Base-by-base conservation (phyloP, 2,329 filamentous ascomycete genomes). In the Cercospora sp. region DNA sequence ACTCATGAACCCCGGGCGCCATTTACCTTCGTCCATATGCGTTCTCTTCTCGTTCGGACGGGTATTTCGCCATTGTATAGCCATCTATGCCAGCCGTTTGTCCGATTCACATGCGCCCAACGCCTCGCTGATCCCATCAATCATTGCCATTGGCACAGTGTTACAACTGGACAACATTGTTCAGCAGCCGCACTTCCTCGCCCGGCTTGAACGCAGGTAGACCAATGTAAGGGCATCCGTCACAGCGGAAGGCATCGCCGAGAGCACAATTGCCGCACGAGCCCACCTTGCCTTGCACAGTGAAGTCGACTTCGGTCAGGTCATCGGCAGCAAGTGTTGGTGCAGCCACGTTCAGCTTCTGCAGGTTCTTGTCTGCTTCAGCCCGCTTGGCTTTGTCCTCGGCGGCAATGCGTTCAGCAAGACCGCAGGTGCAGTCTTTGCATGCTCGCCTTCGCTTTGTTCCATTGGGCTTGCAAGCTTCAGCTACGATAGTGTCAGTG, bases 401-500 rank as follows among this genome's bases (percentile, higher is more conserved):
- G n/a, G 90, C 90, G 74, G 93, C 91, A 61, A 98, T 82, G 69
- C 90, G 89, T 79, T 95, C 88, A 26, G 94, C 93, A 28, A 99
- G 88, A 61, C 95, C 95, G 78, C 95, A 99, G 8, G 92, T 94
- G 84, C 95, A 99, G 83, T 99, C 95, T 82, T 99, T 98, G 85
- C 95, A 99, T 67, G 95, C 93, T 70, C 94, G 90, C 65, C 94
- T 90, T 74, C 94, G 90, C 84, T 97, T 97, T 67, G 92, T 93
- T 20, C 62, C 62, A 55, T 95, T 92, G 59, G 94, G 94, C 68
- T 90, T 88, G 80, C 95, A 99, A 78, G 96, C 92, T 28, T 90
- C 87, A 63, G 95, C 94, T 92, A 71, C 18, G 28, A 16, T n/a
- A 5, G 6, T 36, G 62, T 64, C 23, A 64, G 51, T 36, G 5